These are phyloP conservation scores for Raphanus raphanistrum DNA, from an alignment of 345 rosid genomes.

Conservation along the genomic window DNA sequence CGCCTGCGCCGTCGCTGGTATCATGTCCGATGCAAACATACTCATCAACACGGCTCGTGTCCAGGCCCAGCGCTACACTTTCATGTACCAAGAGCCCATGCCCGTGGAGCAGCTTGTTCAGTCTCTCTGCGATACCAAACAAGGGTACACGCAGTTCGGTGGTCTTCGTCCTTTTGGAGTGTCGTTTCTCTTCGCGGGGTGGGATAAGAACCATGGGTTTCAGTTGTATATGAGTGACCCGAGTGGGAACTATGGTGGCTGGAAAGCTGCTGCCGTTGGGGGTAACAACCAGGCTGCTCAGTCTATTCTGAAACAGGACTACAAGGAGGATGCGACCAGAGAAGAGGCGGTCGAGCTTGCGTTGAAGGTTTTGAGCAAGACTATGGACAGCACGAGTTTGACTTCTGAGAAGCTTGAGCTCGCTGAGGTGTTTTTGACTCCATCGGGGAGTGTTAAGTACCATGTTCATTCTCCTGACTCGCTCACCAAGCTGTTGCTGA, in stretches of 20 bases:
- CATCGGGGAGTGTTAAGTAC: constrained; percentile 82
- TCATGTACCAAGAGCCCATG: constrained; percentile 92
- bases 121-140: constrained; percentile 93
- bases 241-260: constrained; percentile 92
- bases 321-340: constrained; percentile 83
- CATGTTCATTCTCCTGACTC: constrained; percentile 79
- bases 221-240: constrained; percentile 97
- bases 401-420: constrained; percentile 93
- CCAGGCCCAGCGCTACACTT: constrained; percentile 95
- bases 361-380: constrained; percentile 87
- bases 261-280: constrained; percentile 97
- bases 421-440: constrained; percentile 76
- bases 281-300: constrained; percentile 99
- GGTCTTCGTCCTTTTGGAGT: constrained; percentile 98
- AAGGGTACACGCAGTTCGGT: constrained; percentile 96
- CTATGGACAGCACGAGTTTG: constrained; percentile 98
- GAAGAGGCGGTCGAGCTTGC: constrained; percentile 93
- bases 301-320: constrained; percentile 95
- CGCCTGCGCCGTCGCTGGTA: constrained; percentile 96
- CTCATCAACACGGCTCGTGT: constrained; percentile 91
- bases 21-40: constrained; percentile 94
- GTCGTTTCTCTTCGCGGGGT: constrained; percentile 90
- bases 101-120: constrained; percentile 97
- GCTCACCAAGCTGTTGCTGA: constrained; percentile 72
- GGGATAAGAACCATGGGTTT: constrained; percentile 92